Conservation (phyloP, 345 rosid genomes). For the Gossypium mustelinum region DNA sequence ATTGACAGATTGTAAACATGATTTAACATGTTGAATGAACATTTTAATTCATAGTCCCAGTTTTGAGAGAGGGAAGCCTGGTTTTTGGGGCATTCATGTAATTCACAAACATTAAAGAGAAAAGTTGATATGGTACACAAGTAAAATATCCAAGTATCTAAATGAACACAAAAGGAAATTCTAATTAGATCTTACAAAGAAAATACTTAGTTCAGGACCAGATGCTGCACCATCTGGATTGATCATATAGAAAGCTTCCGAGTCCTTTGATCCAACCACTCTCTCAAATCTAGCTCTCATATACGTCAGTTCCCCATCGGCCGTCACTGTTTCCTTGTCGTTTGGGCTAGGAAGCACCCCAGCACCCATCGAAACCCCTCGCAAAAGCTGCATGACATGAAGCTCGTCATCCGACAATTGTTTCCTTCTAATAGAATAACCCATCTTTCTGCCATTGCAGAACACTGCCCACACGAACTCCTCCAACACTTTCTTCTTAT, state of each 20-base stretch:
- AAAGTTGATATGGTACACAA: background rate
- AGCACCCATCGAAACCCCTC: constrained; percentile 97
- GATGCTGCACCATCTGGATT: constrained; percentile 86
- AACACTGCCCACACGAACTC: constrained; percentile 94
- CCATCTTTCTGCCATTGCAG: constrained; percentile 83
- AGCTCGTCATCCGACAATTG: constrained; percentile 78
- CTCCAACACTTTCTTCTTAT: constrained; percentile 71
- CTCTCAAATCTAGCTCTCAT: constrained; percentile 91
- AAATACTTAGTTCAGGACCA: constrained; percentile 88
- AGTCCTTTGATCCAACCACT: constrained; percentile 86
- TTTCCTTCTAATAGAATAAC: constrained; percentile 83
- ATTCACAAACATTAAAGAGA: background rate
- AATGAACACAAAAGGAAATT: background rate
- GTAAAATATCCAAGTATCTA: background rate
- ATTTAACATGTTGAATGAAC: background rate
- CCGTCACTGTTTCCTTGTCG: constrained; percentile 42
- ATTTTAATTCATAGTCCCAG: background rate
- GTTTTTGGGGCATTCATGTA: too few species aligned
- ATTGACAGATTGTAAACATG: too few species aligned
- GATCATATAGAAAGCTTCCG: constrained; percentile 90
- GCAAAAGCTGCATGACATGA: constrained; percentile 72
- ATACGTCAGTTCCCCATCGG: constrained; percentile 74
- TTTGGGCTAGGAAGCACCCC: constrained; percentile 77
- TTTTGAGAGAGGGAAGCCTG: background rate
- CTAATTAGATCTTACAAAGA: constrained; percentile 69